Percentiles rank a stretch among this genome's conserved stretches.
Evolutionary conservation across 2,329 filamentous ascomycete species (phyloP).

Genomic region (Aspergillus nomiae): DNA sequence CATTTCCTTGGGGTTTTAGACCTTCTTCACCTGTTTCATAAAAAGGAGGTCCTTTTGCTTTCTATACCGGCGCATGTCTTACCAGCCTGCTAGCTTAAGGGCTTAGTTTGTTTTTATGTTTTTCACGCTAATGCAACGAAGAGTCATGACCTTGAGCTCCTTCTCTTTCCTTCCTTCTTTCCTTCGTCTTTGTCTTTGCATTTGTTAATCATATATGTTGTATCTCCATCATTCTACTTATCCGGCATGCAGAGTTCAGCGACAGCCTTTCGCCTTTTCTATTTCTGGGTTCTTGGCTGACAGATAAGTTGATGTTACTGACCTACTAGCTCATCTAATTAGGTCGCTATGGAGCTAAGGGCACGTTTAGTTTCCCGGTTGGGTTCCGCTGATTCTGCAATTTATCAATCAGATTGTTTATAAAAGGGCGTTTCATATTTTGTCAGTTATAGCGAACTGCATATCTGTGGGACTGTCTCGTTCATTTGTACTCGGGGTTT

Average conservation of each 20-base stretch:
- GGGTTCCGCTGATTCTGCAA: background rate
- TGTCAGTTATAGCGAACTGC: background rate
- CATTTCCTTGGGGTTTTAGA: slow-evolving; percentile 15
- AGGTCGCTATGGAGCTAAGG: background rate
- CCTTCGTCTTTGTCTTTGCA: slow-evolving; percentile 7
- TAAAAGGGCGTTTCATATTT: background rate
- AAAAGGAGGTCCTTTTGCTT: slow-evolving; percentile 24
- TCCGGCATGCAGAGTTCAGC: background rate
- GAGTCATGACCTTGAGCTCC: slow-evolving; percentile 36
- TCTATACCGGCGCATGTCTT: slow-evolving; percentile 28
- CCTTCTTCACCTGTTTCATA: slow-evolving; percentile 22
- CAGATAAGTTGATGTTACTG: background rate
- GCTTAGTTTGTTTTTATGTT: slow-evolving; percentile 33
- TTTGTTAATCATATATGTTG: slow-evolving; percentile 5
- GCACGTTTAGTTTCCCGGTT: background rate
- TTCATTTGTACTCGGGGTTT: background rate
- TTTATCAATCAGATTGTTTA: background rate
- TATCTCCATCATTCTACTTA: background rate
- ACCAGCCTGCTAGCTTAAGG: slow-evolving; percentile 25
- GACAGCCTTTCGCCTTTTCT: background rate
- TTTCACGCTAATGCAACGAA: slow-evolving; percentile 43
- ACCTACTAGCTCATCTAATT: background rate
- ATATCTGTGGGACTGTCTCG: background rate
- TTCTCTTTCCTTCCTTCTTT: slow-evolving; percentile 19
- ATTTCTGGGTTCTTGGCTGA: background rate